Evolutionary conservation across 2,329 filamentous ascomycete species (phyloP), one percentile per base, ranked within the genome.

Genomic region (Cercospora sojina): DNA sequence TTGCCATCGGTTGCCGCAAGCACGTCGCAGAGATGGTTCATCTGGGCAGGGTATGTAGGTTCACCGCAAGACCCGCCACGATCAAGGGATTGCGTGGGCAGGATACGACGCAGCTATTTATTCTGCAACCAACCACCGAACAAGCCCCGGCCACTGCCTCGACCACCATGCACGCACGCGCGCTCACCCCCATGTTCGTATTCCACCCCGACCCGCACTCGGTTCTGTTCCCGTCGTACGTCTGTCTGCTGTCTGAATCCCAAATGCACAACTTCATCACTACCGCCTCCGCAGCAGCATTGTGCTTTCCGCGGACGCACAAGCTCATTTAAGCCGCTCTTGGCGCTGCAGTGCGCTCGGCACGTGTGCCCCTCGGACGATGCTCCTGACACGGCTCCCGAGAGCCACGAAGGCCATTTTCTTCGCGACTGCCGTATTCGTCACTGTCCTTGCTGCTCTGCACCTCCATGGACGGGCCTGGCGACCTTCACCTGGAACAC

Each of bases 381-480:
- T 65, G 63, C 57, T 65, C 47, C 43, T 70, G 12, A 62, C 55
- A 31, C 64, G 63, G 16, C 29, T 70, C n/a, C 61, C 66, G 47
- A 64, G 64, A 56, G 63, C 56, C 41, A 57, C 65, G 29, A 67
- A 64, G 32, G 43, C 67, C 29, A 56, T 35, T 20, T 27, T 68
- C 20, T 41, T 67, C 23, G 60, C 51, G 7, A 47, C 62, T 13
- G 47, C 66, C 12, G 23, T 62, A 3, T 59, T 65, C 25, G 23
- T 59, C 20, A 59, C 53, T 1, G 38, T 65, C 4, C 25, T 68
- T 23, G 51, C 66, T 25, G 60, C 43, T 5, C 47, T 70, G 23
- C 64, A 68, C 47, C 25, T 66, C 53, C 25, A 61, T 16, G 62
- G 61, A 10, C 10, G 8, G 13, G 41, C 13, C 41, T 64, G 29